Conservation (phyloP, 2,329 filamentous ascomycete species). For the Chlorencoelia australis region DNA sequence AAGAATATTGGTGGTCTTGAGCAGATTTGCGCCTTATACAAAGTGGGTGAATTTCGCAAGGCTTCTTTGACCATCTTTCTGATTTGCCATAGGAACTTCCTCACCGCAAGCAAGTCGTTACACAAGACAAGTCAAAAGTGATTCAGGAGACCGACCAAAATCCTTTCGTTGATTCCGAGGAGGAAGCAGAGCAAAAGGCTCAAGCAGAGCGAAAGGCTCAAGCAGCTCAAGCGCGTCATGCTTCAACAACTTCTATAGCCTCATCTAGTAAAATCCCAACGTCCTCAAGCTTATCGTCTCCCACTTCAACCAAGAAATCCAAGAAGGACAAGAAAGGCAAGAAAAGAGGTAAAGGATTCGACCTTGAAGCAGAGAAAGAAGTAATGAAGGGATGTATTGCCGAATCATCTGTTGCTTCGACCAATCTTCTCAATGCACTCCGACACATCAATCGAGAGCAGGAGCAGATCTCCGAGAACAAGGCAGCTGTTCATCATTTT, state of each 20-base stretch:
- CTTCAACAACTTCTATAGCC: constrained; percentile 12
- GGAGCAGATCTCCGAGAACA: constrained; percentile 79
- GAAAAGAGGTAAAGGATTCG: constrained; percentile 58
- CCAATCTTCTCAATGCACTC: constrained; percentile 76
- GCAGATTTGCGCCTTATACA: constrained; percentile 68
- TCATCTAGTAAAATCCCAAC: constrained; percentile 12
- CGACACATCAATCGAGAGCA: constrained; percentile 85
- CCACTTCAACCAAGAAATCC: constrained; percentile 31
- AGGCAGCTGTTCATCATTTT: constrained; percentile 64
- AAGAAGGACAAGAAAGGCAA: constrained; percentile 35
- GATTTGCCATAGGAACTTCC: constrained; percentile 43
- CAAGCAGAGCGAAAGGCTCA: constrained; percentile 6
- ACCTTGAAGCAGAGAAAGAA: constrained; percentile 77
- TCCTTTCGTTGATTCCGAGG: constrained; percentile 58
- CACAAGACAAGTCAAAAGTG: constrained; percentile 71
- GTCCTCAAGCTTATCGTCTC: constrained; percentile 10
- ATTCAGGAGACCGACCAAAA: constrained; percentile 67
- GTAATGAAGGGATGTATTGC: constrained; percentile 83
- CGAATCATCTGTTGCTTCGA: constrained; percentile 80
- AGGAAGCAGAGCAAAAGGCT: constrained; percentile 37
- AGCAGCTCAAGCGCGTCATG: constrained; percentile 11
- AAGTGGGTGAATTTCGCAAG: constrained; percentile 30
- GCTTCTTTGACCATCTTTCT: constrained; percentile 6
- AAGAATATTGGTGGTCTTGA: constrained; percentile 72
- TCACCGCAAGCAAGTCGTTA: constrained; percentile 59